These are phyloP conservation scores for Helianthus annuus DNA, from an alignment of 129 eudicot genomes.

Conservation along the genomic window HanXRQr2.0-SUNRISE NC_035445.2:71323369-71323868, in stretches of 20 bases:
- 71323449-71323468: conserved; percentile 86
- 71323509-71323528: conserved; percentile 97
- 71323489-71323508: conserved; percentile 97
- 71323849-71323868: no score
- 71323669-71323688: no score
- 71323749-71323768: no score
- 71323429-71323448: conserved; percentile 9
- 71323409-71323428: not conserved
- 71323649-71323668: no score
- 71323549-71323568: conserved; percentile 70
- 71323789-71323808: no score
- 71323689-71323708: no score
- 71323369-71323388: conserved; percentile 2
- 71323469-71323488: conserved; percentile 94
- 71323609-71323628: conserved; percentile 99
- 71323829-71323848: no score
- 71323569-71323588: conserved; percentile 67
- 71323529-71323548: conserved; percentile 94
- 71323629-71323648: conserved; percentile 45
- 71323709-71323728: no score
- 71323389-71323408: not conserved
- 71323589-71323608: conserved; percentile 88
- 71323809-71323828: no score
- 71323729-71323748: no score
- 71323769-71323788: no score